phyloP scores from a whole-genome alignment of 2,329 filamentous ascomycete species.

The Penicillium hordei region DNA sequence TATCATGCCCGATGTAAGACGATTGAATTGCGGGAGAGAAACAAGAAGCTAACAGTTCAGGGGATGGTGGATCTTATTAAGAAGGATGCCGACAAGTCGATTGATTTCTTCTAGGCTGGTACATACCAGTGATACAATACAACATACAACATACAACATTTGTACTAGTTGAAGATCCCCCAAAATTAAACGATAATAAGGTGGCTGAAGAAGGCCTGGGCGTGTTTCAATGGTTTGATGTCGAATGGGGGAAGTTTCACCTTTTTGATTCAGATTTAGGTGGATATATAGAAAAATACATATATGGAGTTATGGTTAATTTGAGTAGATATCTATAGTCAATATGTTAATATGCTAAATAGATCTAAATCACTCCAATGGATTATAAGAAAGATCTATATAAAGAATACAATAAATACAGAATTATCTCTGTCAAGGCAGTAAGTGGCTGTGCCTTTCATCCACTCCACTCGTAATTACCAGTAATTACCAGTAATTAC shows the following conservation, averaged over 20 bases:
- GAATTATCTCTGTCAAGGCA: not conserved
- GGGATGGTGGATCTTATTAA: conserved; percentile 94
- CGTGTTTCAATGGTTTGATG: not conserved
- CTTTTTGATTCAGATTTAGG: not conserved
- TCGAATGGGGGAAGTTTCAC: not conserved
- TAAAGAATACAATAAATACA: not conserved
- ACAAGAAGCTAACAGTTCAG: conserved; percentile 46
- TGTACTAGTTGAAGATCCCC: not conserved
- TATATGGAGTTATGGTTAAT: not conserved
- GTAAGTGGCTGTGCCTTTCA: not conserved
- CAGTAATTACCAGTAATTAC: not conserved
- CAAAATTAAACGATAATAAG: conserved; percentile 1
- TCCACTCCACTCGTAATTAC: not conserved
- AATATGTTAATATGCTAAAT: no score
- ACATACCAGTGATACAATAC: not conserved
- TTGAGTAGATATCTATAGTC: no score
- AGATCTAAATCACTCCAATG: no score
- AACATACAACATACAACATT: not conserved
- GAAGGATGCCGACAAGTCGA: conserved; percentile 87
- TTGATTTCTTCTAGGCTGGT: conserved; percentile 70
- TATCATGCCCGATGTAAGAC: conserved; percentile 84
- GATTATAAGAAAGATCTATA: no score
- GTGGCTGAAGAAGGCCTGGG: not conserved
- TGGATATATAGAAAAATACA: not conserved
- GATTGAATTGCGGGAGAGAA: conserved; percentile 16